These are phyloP conservation scores for Trichoderma simmonsii DNA, from an alignment of 2,329 filamentous ascomycete genomes.

Conservation along the genomic window DNA sequence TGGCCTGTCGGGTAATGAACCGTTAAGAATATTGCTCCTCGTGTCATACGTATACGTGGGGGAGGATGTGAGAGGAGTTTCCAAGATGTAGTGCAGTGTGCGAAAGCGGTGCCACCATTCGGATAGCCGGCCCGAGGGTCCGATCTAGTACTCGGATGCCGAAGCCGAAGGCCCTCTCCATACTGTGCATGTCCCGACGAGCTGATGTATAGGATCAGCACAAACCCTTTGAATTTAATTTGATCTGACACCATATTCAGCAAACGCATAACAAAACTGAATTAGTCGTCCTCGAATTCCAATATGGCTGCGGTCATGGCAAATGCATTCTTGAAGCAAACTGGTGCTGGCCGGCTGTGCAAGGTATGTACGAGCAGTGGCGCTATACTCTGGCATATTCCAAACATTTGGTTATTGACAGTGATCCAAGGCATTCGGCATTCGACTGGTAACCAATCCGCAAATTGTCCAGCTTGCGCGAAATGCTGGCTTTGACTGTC, in stretches of 20 bases:
- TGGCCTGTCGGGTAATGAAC: neutral
- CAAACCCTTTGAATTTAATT: neutral
- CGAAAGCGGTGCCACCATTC: neutral
- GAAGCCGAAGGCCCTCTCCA: neutral
- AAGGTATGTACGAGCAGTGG: neutral
- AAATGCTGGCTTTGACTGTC: neutral
- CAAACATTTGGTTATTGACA: neutral
- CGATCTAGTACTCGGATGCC: neutral
- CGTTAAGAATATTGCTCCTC: neutral
- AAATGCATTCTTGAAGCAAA: neutral
- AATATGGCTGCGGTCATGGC: neutral
- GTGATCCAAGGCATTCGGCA: neutral
- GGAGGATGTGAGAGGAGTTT: neutral
- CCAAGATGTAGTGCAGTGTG: neutral
- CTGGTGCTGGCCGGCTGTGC: neutral
- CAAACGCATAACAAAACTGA: accelerated
- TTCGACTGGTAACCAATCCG: neutral
- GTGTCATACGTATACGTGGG: neutral
- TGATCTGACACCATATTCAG: neutral
- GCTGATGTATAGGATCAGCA: neutral
- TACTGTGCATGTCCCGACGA: neutral
- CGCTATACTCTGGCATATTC: neutral
- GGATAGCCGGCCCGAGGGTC: neutral
- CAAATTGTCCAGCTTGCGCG: neutral
- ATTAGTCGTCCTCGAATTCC: neutral